Conservation (phyloP, 768 basidiomycete genomes). For the Tubosaeta sp. region DNA sequence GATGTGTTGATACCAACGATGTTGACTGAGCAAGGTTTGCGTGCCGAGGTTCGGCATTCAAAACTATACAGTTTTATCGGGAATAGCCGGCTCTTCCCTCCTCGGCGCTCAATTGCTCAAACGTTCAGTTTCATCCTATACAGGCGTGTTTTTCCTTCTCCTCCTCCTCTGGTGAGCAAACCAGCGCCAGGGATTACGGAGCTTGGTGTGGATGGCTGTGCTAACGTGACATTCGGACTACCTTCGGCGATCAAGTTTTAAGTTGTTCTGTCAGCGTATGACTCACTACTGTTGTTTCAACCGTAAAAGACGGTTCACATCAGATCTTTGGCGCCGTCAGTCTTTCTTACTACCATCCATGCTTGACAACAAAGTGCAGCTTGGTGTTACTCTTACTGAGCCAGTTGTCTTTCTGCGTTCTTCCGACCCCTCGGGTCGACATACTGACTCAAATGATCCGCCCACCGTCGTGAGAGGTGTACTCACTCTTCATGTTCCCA, state of each 20-base stretch:
- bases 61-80: conserved; percentile 14
- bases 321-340: not conserved
- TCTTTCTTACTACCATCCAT: conserved; percentile 2
- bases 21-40: conserved; percentile 14
- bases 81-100: not conserved
- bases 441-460: conserved; percentile 40
- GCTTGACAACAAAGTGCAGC: conserved; percentile 36
- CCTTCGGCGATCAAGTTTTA: not conserved
- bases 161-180: too few relatives aligned
- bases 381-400: conserved; percentile 63
- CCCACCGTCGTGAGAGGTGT: conserved; percentile 64
- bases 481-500: conserved; percentile 57
- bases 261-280: not conserved
- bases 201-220: too few relatives aligned
- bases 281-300: not conserved
- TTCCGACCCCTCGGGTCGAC: conserved; percentile 42
- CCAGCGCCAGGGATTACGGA: too few relatives aligned
- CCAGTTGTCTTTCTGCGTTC: conserved; percentile 68
- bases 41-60: conserved; percentile 17
- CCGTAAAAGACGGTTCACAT: not conserved
- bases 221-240: too few relatives aligned
- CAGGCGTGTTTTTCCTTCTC: too few relatives aligned
- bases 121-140: too few relatives aligned
- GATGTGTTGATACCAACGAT: conserved; percentile 6
- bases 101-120: too few relatives aligned